A percentile compares a stretch with the other conserved stretches of the same genome.
Conservation (phyloP, 176 grass and related monocot genomes). For the Avena eriantha region DNA sequence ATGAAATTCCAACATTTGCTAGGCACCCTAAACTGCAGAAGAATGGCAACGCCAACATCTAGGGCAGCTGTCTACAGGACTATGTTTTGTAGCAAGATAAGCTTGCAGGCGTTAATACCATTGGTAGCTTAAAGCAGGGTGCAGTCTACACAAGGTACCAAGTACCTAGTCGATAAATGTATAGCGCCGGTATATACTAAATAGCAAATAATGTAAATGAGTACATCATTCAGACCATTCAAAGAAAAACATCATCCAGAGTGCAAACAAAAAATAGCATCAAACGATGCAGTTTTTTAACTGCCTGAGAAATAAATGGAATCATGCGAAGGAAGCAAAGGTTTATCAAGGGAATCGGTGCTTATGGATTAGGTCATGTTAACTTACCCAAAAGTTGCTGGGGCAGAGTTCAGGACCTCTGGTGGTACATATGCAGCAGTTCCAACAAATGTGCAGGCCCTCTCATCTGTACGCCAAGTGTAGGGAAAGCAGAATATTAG, state of each 20-base stretch:
- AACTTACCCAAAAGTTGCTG: slow-evolving; percentile 89
- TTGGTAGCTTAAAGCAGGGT: neutral
- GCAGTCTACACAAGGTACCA: slow-evolving; percentile 4
- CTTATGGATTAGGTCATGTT: slow-evolving; percentile 14
- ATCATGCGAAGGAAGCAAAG: slow-evolving; percentile 12
- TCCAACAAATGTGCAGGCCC: slow-evolving; percentile 96
- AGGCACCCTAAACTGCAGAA: neutral
- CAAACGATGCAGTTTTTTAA: slow-evolving; percentile 23
- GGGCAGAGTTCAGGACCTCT: slow-evolving; percentile 93
- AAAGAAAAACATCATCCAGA: neutral
- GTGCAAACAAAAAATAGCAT: slow-evolving; percentile 25
- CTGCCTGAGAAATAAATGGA: slow-evolving; percentile 9
- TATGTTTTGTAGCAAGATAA: neutral
- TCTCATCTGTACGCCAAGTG: slow-evolving; percentile 65
- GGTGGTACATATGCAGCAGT: slow-evolving; percentile 97
- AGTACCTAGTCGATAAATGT: neutral
- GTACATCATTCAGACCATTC: neutral
- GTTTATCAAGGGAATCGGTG: neutral
- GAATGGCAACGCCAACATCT: neutral
- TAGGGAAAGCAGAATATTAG: slow-evolving; percentile 7
- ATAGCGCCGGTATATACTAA: neutral
- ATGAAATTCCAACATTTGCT: neutral
- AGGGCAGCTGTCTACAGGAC: neutral
- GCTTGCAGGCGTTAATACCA: neutral
- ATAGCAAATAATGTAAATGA: slow-evolving; percentile 7